These are phyloP conservation scores for Termitomyces sp. DNA, from an alignment of 768 basidiomycete genomes.

Conservation along the genomic window DNA sequence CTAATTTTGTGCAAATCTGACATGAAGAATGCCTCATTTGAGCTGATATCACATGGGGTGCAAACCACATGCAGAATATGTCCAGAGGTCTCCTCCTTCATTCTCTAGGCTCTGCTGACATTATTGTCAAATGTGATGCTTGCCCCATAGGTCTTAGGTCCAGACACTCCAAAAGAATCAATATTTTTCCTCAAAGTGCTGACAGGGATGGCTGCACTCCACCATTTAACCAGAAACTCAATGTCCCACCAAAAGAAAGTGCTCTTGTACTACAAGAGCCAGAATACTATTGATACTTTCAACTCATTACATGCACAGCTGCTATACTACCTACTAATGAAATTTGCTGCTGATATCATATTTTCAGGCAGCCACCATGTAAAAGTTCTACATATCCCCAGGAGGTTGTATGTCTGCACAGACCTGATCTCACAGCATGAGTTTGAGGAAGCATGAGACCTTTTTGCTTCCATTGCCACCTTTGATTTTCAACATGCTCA, in stretches of 20 bases:
- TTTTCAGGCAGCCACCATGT: too few relatives aligned
- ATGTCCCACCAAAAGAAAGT: not conserved
- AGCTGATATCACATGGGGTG: slow-evolving; percentile 24
- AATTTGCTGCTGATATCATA: too few relatives aligned
- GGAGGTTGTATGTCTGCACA: too few relatives aligned
- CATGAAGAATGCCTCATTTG: too few relatives aligned
- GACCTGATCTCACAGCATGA: too few relatives aligned
- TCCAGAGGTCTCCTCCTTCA: slow-evolving; percentile 22
- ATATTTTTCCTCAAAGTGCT: not conserved
- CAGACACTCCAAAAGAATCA: not conserved
- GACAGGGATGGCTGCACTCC: not conserved
- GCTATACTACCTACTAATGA: too few relatives aligned
- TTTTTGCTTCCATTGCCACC: not conserved
- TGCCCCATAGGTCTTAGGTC: too few relatives aligned
- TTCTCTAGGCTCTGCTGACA: not conserved
- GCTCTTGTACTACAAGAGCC: not conserved
- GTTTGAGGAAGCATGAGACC: not conserved
- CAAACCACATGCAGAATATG: slow-evolving; percentile 10
- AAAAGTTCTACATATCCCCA: too few relatives aligned
- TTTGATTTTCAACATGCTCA: slow-evolving; percentile 1
- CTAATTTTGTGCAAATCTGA: too few relatives aligned
- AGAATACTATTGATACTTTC: not conserved
- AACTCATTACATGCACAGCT: not conserved
- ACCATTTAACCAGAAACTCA: not conserved
- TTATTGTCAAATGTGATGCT: slow-evolving; percentile 7